Evolutionary conservation across 2,329 filamentous ascomycete species (phyloP).

Genomic region (Fusarium buxicola): DNA sequence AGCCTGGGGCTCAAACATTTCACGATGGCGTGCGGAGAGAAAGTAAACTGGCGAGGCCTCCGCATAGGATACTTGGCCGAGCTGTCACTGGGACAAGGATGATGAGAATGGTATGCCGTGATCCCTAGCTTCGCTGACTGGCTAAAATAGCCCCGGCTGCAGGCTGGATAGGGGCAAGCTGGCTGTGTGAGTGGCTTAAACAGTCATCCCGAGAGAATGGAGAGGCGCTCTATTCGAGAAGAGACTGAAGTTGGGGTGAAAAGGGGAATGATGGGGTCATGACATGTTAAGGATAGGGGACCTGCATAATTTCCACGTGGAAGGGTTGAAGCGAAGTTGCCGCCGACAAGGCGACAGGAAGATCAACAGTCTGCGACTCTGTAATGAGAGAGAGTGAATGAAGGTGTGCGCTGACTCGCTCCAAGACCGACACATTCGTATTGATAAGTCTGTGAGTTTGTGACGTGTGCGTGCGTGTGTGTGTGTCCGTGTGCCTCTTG

Average conservation of each 20-base stretch:
- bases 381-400: slow-evolving; percentile 17
- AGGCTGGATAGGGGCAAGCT: neutral
- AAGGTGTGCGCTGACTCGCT: neutral
- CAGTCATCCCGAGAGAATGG: slow-evolving; percentile 5
- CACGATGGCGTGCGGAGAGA: slow-evolving; percentile 5
- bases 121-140: slow-evolving; percentile 2
- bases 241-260: slow-evolving; percentile 6
- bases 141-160: slow-evolving; percentile 5
- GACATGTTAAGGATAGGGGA: slow-evolving; percentile 39
- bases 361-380: slow-evolving; percentile 24
- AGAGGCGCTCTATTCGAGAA: slow-evolving; percentile 3
- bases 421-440: slow-evolving; percentile 5
- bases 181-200: slow-evolving; percentile 8
- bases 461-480: slow-evolving; percentile 2
- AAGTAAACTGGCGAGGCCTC: neutral
- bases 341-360: slow-evolving; percentile 11
- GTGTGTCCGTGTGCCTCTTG: slow-evolving; percentile 28
- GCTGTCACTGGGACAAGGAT: neutral
- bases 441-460: neutral
- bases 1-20: neutral
- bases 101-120: neutral
- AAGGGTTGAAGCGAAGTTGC: slow-evolving; percentile 12
- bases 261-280: slow-evolving; percentile 26
- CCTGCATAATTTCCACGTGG: slow-evolving; percentile 44
- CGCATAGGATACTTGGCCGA: neutral